Evolutionary conservation across 345 rosid species (phyloP).

Genomic region (Ailanthus altissimus): DNA sequence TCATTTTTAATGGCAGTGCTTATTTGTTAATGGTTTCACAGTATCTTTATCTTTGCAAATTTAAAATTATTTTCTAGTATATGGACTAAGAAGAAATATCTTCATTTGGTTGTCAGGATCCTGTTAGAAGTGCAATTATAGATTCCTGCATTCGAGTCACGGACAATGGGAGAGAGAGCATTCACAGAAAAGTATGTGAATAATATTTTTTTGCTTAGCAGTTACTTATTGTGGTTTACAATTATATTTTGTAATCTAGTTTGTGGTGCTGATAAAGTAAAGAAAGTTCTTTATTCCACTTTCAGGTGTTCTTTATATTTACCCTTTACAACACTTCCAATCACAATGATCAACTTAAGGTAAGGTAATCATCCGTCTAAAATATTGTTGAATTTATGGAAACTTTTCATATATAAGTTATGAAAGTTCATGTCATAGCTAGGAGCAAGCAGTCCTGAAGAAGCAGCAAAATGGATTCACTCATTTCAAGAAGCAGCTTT

Average conservation of each 20-base stretch:
- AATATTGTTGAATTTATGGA: conserved; percentile 14
- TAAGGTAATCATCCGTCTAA: conserved; percentile 36
- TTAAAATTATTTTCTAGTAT: not conserved
- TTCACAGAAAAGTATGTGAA: conserved; percentile 76
- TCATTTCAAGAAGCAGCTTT: conserved; percentile 74
- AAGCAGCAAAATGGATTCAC: conserved; percentile 95
- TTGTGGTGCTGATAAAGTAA: conserved; percentile 5
- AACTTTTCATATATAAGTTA: conserved; percentile 30
- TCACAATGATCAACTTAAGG: conserved; percentile 95
- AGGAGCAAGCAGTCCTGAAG: conserved; percentile 96
- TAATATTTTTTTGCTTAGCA: not conserved
- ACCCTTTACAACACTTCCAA: conserved; percentile 83
- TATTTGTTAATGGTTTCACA: not conserved
- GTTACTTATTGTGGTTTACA: conserved; percentile 10
- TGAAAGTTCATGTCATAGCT: conserved; percentile 48
- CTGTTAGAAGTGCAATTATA: conserved; percentile 74
- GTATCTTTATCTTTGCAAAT: not conserved
- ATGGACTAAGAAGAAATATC: conserved; percentile 7
- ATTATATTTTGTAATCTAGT: conserved; percentile 7
- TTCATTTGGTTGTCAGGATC: conserved; percentile 46
- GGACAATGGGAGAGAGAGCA: conserved; percentile 92
- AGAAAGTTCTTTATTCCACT: conserved; percentile 22
- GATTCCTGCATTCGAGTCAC: conserved; percentile 89
- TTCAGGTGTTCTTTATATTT: conserved; percentile 87
- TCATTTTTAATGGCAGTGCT: not conserved